Conservation (phyloP, 148 eudicot genomes). For the Selenicereus undatus region DNA sequence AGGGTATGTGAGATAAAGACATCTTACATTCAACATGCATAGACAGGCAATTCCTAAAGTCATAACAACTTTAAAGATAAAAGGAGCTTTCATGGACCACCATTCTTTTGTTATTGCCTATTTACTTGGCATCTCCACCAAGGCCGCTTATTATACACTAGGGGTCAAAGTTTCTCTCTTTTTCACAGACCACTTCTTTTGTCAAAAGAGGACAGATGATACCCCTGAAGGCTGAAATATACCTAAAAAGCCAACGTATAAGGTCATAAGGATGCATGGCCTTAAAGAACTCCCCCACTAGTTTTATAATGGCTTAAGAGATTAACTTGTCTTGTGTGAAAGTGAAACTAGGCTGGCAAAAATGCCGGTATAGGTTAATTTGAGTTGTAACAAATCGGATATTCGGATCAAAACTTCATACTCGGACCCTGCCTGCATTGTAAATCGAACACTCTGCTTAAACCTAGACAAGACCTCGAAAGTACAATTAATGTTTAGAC, state of each 20-base stretch:
- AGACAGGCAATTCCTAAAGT: not conserved
- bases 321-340: too few species aligned
- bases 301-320: too few species aligned
- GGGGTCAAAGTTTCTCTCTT: not conserved
- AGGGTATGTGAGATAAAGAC: not conserved
- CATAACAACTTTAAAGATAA: not conserved
- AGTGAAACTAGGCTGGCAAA: too few species aligned
- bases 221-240: not conserved
- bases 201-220: not conserved
- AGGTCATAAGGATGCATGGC: not conserved
- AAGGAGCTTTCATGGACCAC: not conserved
- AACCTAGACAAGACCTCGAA: too few species aligned
- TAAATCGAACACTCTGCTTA: too few species aligned
- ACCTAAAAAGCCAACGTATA: not conserved
- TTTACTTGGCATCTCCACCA: not conserved
- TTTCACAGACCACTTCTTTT: not conserved
- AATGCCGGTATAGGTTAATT: too few species aligned
- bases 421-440: too few species aligned
- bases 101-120: not conserved
- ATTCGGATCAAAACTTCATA: too few species aligned
- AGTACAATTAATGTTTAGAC: too few species aligned
- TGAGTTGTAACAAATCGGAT: too few species aligned
- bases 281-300: not conserved
- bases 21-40: not conserved
- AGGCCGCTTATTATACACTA: not conserved